Conservation (phyloP, 305 asterid species). For the Solanum hybrid region DNA sequence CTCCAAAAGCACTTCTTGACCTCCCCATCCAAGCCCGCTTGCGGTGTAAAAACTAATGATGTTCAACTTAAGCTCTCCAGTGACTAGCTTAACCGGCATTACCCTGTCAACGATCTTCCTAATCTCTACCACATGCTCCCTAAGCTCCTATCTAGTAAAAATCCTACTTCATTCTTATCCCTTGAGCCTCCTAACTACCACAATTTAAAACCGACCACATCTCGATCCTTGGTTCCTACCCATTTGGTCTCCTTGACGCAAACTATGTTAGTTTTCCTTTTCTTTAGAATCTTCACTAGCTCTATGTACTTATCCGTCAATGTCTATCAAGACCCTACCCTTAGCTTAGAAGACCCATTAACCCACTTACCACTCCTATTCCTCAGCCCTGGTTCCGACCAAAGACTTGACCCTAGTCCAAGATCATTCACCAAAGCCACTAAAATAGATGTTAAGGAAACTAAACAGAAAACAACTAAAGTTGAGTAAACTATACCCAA, state of each 20-base stretch:
- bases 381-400: neutral
- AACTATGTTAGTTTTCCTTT: neutral
- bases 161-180: neutral
- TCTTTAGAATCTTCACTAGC: neutral
- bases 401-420: neutral
- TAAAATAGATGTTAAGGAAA: neutral
- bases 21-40: too few relatives aligned
- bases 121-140: neutral
- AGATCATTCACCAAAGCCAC: neutral
- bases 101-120: neutral
- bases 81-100: neutral
- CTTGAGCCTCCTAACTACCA: neutral
- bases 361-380: neutral
- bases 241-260: neutral
- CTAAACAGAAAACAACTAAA: neutral
- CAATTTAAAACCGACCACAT: neutral
- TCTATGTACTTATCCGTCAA: neutral
- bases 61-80: neutral
- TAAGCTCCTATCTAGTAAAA: neutral
- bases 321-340: too few relatives aligned
- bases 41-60: neutral
- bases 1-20: neutral
- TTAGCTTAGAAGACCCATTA: neutral
- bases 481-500: neutral
- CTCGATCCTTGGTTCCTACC: neutral